These are phyloP conservation scores for Brassica nigra DNA, from an alignment of 345 rosid species.

Conservation along the genomic window DNA sequence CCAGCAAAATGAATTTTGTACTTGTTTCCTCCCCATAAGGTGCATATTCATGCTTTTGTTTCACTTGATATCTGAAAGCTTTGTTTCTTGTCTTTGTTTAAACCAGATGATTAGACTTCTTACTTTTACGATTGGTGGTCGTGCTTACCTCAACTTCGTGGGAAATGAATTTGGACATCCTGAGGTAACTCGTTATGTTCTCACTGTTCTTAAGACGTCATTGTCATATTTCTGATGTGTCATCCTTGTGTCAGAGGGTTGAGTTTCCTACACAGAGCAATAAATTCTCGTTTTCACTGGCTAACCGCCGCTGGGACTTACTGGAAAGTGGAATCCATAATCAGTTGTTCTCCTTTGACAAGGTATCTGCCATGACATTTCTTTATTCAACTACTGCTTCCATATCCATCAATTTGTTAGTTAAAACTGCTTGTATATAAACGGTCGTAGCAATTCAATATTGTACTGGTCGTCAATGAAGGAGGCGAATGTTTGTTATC, in stretches of 20 bases:
- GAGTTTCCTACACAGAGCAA: constrained; percentile 93
- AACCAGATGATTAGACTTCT: constrained; percentile 86
- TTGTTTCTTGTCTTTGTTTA: constrained; percentile 35
- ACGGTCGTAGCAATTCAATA: neutral
- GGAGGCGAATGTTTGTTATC: neutral
- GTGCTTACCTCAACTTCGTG: constrained; percentile 92
- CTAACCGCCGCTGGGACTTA: constrained; percentile 84
- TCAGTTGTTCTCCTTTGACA: constrained; percentile 72
- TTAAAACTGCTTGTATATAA: neutral
- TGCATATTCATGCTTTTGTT: constrained; percentile 13
- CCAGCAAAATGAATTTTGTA: constrained; percentile 1
- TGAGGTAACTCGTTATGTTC: constrained; percentile 48
- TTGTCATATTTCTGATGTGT: constrained; percentile 39
- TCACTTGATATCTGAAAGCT: constrained; percentile 19
- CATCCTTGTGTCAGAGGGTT: constrained; percentile 60
- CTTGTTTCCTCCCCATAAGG: neutral
- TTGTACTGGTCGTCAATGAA: constrained; percentile 5
- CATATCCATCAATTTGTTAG: neutral
- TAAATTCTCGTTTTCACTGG: constrained; percentile 80
- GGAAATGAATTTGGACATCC: constrained; percentile 99
- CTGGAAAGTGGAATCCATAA: constrained; percentile 57
- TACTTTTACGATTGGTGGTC: constrained; percentile 78
- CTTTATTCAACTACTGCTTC: constrained; percentile 7
- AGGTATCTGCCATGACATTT: constrained; percentile 42
- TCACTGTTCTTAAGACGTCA: constrained; percentile 10